phyloP scores from a whole-genome alignment of 106 monocot species.

The Dioscorea alata region DNA sequence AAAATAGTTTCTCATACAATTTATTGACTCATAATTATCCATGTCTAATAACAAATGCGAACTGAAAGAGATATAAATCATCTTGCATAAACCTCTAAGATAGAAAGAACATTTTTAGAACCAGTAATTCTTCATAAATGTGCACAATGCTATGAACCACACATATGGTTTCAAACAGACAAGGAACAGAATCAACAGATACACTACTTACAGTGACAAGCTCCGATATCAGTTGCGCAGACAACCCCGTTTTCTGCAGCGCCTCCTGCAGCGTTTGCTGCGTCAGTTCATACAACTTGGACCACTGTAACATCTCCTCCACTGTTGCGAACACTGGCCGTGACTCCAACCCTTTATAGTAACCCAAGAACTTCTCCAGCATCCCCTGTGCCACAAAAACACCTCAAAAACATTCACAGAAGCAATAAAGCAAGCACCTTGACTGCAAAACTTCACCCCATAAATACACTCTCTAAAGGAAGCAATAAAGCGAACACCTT shows the following conservation, averaged over 20 bases:
- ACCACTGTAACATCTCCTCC: constrained; percentile 96
- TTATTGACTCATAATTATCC: too few species aligned
- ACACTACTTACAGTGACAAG: constrained; percentile 63
- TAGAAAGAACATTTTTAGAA: too few species aligned
- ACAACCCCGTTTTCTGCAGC: constrained; percentile 53
- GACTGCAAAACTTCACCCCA: not conserved
- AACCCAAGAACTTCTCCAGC: constrained; percentile 57
- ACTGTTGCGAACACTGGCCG: constrained; percentile 80
- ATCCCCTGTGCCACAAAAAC: constrained; percentile 25
- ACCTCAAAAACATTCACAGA: not conserved
- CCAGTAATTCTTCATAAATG: too few species aligned
- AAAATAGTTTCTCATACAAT: too few species aligned
- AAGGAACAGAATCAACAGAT: too few species aligned
- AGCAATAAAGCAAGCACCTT: not conserved
- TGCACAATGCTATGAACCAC: too few species aligned
- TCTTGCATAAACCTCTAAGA: too few species aligned
- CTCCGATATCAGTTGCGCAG: constrained; percentile 62
- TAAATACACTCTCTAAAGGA: not conserved
- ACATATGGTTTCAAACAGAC: too few species aligned
- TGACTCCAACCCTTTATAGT: constrained; percentile 46
- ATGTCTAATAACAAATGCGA: too few species aligned
- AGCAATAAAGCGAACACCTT: not conserved
- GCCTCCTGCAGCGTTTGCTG: constrained; percentile 68
- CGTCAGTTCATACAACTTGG: constrained; percentile 62
- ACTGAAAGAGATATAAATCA: too few species aligned